phyloP scores from a whole-genome alignment of 2,329 filamentous ascomycete species.

The Diplodia mutila region DNA sequence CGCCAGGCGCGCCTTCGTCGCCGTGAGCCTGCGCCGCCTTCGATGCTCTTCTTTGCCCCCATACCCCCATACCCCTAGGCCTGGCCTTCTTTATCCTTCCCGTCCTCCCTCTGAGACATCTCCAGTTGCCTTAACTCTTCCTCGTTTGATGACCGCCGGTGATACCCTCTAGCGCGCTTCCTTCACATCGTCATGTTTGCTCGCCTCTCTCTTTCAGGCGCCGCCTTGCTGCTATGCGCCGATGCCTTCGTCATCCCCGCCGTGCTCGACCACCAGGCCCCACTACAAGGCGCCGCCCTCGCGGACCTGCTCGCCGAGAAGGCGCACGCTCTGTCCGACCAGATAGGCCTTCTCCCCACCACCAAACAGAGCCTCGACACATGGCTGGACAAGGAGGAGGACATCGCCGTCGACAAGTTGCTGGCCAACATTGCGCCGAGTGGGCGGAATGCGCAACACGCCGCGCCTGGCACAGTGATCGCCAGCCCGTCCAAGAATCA shows the following conservation, averaged over 20 bases:
- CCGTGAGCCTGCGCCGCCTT: slow-evolving; percentile 2
- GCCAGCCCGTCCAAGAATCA: slow-evolving; percentile 47
- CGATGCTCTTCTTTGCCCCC: not conserved
- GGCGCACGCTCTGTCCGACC: slow-evolving; percentile 2
- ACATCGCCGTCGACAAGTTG: slow-evolving; percentile 42
- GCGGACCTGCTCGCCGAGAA: not conserved
- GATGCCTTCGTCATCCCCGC: slow-evolving; percentile 21
- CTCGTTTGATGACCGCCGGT: not conserved
- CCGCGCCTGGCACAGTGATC: slow-evolving; percentile 46
- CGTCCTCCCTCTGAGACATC: slow-evolving; percentile 11
- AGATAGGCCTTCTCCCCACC: not conserved
- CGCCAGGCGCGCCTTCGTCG: slow-evolving; percentile 5
- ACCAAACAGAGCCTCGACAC: slow-evolving; percentile 32
- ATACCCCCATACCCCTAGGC: not conserved
- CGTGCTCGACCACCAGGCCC: slow-evolving; percentile 6
- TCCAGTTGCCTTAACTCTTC: not conserved
- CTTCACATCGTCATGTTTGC: slow-evolving; percentile 14
- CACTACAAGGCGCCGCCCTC: not conserved
- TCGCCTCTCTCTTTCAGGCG: slow-evolving; percentile 14
- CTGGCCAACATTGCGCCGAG: slow-evolving; percentile 49
- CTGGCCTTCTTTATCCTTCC: not conserved
- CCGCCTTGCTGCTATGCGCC: slow-evolving; percentile 16
- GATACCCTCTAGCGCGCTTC: slow-evolving; percentile 19
- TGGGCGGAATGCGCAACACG: slow-evolving; percentile 43
- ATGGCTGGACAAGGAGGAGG: slow-evolving; percentile 44